Evolutionary conservation across 2,329 filamentous ascomycete species (phyloP).

Genomic region (Immersiporthe knoxdaviesiana): DNA sequence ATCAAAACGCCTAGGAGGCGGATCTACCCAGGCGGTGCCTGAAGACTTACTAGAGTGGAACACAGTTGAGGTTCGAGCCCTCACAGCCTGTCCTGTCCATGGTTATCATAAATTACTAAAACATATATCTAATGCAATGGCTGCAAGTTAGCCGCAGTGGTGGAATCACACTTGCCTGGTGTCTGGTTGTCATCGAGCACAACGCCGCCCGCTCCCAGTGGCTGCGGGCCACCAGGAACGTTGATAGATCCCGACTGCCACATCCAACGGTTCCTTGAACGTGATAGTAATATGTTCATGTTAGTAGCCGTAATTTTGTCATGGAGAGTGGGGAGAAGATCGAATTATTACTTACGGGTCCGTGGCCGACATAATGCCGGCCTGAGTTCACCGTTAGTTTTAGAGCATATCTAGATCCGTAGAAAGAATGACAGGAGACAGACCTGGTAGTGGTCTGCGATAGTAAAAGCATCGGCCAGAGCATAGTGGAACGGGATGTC

Average conservation of each 20-base stretch:
- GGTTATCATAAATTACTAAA: no score
- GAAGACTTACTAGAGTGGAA: slow-evolving; percentile 47
- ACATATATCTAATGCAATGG: no score
- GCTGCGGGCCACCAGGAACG: slow-evolving; percentile 47
- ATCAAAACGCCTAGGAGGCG: no score
- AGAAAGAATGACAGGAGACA: neutral
- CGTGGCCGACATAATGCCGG: slow-evolving; percentile 51
- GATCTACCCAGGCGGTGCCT: no score
- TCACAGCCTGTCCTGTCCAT: slow-evolving; percentile 49
- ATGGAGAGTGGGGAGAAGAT: neutral
- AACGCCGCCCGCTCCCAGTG: slow-evolving; percentile 42
- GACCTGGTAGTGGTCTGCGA: slow-evolving; percentile 54
- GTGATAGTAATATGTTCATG: neutral
- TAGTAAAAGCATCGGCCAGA: slow-evolving; percentile 58
- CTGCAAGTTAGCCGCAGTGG: no score
- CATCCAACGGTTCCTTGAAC: slow-evolving; percentile 43
- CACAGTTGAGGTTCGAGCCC: slow-evolving; percentile 50
- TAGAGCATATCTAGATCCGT: no score
- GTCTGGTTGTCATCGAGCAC: slow-evolving; percentile 54
- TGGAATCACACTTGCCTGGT: slow-evolving; percentile 40
- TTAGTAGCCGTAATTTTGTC: neutral
- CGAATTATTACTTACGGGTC: slow-evolving; percentile 39
- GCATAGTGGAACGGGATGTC: slow-evolving; percentile 59
- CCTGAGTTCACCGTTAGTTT: slow-evolving; percentile 35
- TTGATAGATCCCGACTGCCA: slow-evolving; percentile 50